These are phyloP conservation scores for Gynandropsis gynandra DNA, from an alignment of 345 rosid genomes.

Conservation along the genomic window DNA sequence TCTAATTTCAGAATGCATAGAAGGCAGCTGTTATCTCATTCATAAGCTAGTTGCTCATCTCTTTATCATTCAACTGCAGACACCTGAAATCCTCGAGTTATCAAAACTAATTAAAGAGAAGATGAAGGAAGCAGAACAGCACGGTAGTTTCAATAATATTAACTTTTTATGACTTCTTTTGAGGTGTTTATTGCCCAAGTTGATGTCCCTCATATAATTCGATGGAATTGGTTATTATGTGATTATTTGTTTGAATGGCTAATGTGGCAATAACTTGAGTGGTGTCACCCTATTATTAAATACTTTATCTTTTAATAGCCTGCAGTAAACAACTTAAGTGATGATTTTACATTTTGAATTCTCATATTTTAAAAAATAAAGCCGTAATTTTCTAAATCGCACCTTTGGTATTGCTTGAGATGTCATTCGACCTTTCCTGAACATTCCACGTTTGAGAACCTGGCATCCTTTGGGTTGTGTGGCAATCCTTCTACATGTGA, in stretches of 20 bases:
- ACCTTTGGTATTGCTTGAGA: slow-evolving; percentile 10
- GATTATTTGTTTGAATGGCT: neutral
- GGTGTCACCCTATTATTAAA: slow-evolving; percentile 3
- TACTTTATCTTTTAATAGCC: neutral
- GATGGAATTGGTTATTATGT: neutral
- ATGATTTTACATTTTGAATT: neutral
- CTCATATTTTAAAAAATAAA: slow-evolving; percentile 9
- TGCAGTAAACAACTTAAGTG: no score
- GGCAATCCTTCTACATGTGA: slow-evolving; percentile 9
- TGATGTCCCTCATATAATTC: slow-evolving; percentile 1
- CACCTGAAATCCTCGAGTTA: slow-evolving; percentile 68
- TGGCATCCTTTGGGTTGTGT: slow-evolving; percentile 2
- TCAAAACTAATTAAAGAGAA: slow-evolving; percentile 91
- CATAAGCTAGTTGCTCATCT: neutral
- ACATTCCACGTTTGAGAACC: neutral
- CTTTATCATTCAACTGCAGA: slow-evolving; percentile 36
- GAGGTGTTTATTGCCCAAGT: slow-evolving; percentile 1
- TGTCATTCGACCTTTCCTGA: neutral
- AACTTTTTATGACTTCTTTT: neutral
- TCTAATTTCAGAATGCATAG: slow-evolving; percentile 2
- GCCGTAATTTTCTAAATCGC: neutral
- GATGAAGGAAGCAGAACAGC: slow-evolving; percentile 81
- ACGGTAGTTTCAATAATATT: slow-evolving; percentile 39
- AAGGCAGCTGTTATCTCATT: neutral
- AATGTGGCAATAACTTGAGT: slow-evolving; percentile 3